Evolutionary conservation across 768 basidiomycete species (phyloP).

Genomic region (Lepiota venenata): DNA sequence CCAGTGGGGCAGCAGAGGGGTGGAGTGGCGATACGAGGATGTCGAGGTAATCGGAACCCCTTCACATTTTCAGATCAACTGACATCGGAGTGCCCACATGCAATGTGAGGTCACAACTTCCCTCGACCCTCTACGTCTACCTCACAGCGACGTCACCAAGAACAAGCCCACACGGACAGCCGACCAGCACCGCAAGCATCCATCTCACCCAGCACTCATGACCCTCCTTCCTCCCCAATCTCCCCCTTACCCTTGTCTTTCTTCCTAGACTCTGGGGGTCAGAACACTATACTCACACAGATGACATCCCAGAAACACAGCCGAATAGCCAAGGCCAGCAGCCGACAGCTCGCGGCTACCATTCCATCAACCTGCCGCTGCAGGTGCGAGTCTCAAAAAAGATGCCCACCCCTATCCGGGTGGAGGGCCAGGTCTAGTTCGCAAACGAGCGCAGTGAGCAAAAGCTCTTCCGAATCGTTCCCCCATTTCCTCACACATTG

Average conservation of each 20-base stretch:
- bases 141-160: neutral
- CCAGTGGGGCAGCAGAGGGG: too few species aligned
- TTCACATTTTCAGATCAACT: too few species aligned
- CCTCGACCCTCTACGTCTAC: neutral
- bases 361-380: slow-evolving; percentile 66
- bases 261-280: slow-evolving; percentile 43
- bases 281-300: slow-evolving; percentile 60
- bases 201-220: slow-evolving; percentile 54
- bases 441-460: slow-evolving; percentile 87
- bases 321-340: slow-evolving; percentile 47
- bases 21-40: too few species aligned
- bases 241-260: slow-evolving; percentile 56
- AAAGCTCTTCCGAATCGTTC: neutral
- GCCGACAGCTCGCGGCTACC: slow-evolving; percentile 70
- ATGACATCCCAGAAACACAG: slow-evolving; percentile 65
- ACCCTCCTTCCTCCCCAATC: slow-evolving; percentile 60
- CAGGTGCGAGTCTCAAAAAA: slow-evolving; percentile 80
- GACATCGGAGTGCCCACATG: too few species aligned
- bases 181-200: slow-evolving; percentile 3
- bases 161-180: slow-evolving; percentile 4
- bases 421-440: slow-evolving; percentile 97
- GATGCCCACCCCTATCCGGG: slow-evolving; percentile 75
- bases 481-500: neutral
- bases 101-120: too few species aligned
- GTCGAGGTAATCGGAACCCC: too few species aligned